These are phyloP conservation scores for Groenewaldozyma salmanticensis DNA, from an alignment of 805 yeast genomes.

Conservation along the genomic window DNA sequence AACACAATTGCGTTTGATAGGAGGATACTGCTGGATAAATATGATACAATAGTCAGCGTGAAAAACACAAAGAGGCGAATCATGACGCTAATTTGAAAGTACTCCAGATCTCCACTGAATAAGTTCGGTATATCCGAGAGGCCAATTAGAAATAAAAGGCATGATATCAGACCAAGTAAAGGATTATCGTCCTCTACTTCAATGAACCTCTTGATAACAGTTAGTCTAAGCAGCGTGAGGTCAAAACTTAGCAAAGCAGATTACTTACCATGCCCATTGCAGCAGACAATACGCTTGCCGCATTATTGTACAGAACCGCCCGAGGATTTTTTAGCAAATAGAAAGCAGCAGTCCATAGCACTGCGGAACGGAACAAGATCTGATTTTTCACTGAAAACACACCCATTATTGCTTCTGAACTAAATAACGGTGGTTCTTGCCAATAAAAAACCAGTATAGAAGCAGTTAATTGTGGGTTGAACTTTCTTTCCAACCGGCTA, in stretches of 20 bases:
- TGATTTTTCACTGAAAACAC: constrained; percentile 14
- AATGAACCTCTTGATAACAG: no score
- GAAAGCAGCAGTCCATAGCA: constrained; percentile 22
- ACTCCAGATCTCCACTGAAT: constrained; percentile 14
- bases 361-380: constrained; percentile 17
- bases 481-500: no score
- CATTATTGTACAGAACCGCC: constrained; percentile 17
- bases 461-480: no score
- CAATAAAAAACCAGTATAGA: no score
- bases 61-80: constrained; percentile 22
- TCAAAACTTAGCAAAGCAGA: no score
- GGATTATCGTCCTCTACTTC: constrained; percentile 18
- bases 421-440: no score
- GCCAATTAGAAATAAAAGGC: constrained; percentile 17
- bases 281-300: constrained; percentile 21
- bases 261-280: constrained; percentile 17
- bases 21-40: constrained; percentile 13
- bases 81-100: constrained; percentile 22
- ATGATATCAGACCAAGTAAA: constrained; percentile 22
- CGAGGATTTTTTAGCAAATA: constrained; percentile 22
- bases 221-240: no score
- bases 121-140: constrained; percentile 23
- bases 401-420: constrained; percentile 14
- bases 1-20: constrained; percentile 24
- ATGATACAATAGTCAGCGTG: constrained; percentile 16